phyloP scores from a whole-genome alignment of 1,284 basidiomycete species.

The Ustilago shanxiensis region DNA sequence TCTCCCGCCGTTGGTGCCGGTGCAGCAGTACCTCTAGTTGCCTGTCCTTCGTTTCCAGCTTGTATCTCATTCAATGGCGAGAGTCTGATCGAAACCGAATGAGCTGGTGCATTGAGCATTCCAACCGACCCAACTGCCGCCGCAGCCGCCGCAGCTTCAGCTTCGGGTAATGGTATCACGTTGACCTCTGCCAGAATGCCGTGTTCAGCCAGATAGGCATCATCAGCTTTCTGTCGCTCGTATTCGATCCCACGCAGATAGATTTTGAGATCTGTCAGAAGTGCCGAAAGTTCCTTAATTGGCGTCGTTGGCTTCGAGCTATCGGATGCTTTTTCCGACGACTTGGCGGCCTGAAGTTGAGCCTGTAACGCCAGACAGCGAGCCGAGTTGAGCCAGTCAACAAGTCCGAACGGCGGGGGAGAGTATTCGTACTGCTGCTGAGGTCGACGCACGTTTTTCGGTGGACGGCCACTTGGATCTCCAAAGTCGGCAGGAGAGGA shows the following conservation, averaged over 20 bases:
- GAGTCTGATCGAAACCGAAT: slow-evolving; percentile 28
- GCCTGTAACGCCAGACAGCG: slow-evolving; percentile 28
- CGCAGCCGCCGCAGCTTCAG: not conserved
- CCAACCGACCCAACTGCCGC: not conserved
- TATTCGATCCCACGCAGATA: slow-evolving; percentile 52
- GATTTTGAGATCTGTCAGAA: slow-evolving; percentile 55
- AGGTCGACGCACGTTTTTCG: slow-evolving; percentile 13
- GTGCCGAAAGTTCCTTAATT: slow-evolving; percentile 29
- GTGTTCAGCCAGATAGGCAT: slow-evolving; percentile 12
- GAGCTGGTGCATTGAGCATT: slow-evolving; percentile 5
- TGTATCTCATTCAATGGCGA: slow-evolving; percentile 10
- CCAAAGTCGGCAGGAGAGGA: slow-evolving; percentile 24
- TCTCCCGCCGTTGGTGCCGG: not conserved
- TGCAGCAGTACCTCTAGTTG: not conserved
- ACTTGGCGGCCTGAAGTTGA: not conserved
- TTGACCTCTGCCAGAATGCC: slow-evolving; percentile 19
- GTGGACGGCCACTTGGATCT: slow-evolving; percentile 11
- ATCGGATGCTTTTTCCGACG: not conserved
- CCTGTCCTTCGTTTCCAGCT: not conserved
- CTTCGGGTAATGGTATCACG: slow-evolving; percentile 9
- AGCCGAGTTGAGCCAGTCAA: slow-evolving; percentile 47
- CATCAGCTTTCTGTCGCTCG: slow-evolving; percentile 40
- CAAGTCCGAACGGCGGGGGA: slow-evolving; percentile 45
- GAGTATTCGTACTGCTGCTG: slow-evolving; percentile 52
- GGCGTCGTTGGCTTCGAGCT: slow-evolving; percentile 25